Percentiles rank a stretch among this genome's conserved stretches.
phyloP scores from a whole-genome alignment of 2,329 filamentous ascomycete genomes.

The Helminthosporium solani region DNA sequence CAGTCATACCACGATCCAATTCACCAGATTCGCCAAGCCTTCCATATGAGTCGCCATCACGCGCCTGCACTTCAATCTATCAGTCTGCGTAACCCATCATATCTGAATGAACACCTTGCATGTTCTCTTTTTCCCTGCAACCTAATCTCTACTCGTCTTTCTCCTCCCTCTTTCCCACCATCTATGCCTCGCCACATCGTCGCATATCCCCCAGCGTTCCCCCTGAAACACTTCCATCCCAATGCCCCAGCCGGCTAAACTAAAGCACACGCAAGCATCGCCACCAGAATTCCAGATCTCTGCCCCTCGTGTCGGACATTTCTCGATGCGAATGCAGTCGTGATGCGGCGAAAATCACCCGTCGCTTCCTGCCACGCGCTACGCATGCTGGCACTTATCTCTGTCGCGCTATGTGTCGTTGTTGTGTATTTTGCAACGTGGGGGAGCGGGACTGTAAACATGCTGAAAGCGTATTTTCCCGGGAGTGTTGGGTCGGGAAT shows the following conservation, averaged over 20 bases:
- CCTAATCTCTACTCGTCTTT: background rate
- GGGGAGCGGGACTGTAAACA: background rate
- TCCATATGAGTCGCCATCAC: constrained; percentile 1
- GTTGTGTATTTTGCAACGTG: constrained; percentile 14
- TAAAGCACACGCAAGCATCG: background rate
- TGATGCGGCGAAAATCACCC: constrained; percentile 4
- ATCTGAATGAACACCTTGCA: background rate
- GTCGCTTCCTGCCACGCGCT: constrained; percentile 17
- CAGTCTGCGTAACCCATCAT: constrained; percentile 1
- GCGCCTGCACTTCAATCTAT: constrained; percentile 4
- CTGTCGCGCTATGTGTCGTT: constrained; percentile 10
- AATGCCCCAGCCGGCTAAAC: constrained; percentile 15
- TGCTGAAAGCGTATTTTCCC: background rate
- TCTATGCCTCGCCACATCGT: background rate
- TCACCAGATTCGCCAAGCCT: constrained; percentile 8
- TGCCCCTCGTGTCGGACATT: background rate
- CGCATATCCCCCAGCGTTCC: constrained; percentile 1
- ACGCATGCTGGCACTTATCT: constrained; percentile 12
- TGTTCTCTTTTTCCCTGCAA: background rate
- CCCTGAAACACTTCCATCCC: constrained; percentile 8
- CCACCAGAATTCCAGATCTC: constrained; percentile 5
- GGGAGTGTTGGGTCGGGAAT: background rate
- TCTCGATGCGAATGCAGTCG: background rate
- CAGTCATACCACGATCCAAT: background rate
- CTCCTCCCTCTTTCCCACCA: background rate